These are phyloP conservation scores for Gnomoniopsis smithogilvyi DNA, from an alignment of 2,329 filamentous ascomycete species.

Conservation along the genomic window DNA sequence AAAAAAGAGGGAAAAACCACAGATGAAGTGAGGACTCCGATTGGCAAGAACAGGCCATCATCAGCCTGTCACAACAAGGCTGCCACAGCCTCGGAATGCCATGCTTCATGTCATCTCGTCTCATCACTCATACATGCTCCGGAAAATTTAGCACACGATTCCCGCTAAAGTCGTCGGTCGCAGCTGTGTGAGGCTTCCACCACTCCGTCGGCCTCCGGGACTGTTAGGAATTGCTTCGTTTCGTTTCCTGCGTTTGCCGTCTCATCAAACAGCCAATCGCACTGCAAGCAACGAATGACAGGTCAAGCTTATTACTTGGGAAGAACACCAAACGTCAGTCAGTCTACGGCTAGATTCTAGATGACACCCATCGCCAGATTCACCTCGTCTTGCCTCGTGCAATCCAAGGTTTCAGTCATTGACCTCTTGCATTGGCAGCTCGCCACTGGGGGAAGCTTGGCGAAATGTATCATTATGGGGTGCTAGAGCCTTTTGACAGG, in stretches of 20 bases:
- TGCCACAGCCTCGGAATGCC: background rate
- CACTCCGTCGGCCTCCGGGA: background rate
- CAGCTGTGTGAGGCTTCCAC: background rate
- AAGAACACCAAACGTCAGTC: slow-evolving; percentile 8
- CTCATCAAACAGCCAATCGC: slow-evolving; percentile 16
- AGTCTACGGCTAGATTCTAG: slow-evolving; percentile 1
- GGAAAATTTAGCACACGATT: background rate
- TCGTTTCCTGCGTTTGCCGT: slow-evolving; percentile 10
- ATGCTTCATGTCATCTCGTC: slow-evolving; percentile 4
- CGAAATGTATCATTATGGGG: background rate
- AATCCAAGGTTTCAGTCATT: slow-evolving; percentile 13
- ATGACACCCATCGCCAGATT: slow-evolving; percentile 17
- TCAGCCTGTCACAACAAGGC: background rate
- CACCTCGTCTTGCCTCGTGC: slow-evolving; percentile 14
- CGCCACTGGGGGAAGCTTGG: slow-evolving; percentile 14
- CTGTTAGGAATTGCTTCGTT: slow-evolving; percentile 5
- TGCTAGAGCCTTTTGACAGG: background rate
- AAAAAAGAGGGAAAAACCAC: no score
- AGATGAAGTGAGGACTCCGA: background rate
- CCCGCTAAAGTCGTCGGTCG: background rate
- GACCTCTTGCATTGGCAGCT: slow-evolving; percentile 13
- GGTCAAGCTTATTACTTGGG: slow-evolving; percentile 6
- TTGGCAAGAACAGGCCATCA: background rate
- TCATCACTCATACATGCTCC: slow-evolving; percentile 6
- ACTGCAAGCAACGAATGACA: slow-evolving; percentile 6